phyloP scores from a whole-genome alignment of 306 rosid genomes.

The Cicer bijugum region DNA sequence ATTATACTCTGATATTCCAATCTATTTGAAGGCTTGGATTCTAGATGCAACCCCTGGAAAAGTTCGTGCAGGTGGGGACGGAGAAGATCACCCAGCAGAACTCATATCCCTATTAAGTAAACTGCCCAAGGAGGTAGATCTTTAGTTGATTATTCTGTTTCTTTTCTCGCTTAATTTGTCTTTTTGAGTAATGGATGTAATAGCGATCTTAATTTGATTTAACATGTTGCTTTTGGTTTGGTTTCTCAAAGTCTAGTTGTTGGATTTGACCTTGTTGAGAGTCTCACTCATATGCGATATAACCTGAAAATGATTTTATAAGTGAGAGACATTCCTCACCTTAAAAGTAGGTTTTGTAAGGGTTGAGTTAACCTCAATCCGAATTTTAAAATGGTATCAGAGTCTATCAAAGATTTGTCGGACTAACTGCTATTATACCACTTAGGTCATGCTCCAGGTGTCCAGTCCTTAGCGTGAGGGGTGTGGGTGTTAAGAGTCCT shows the following conservation, averaged over 20 bases:
- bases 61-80: constrained; percentile 87
- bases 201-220: constrained; percentile 33
- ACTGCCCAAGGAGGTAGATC: constrained; percentile 75
- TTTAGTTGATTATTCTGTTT: constrained; percentile 31
- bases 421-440: too few species aligned
- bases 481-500: too few species aligned
- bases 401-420: too few species aligned
- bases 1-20: not conserved
- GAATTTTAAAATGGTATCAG: too few species aligned
- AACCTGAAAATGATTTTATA: too few species aligned
- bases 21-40: constrained; percentile 76
- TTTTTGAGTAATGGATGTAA: constrained; percentile 25
- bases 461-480: too few species aligned
- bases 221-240: constrained; percentile 16
- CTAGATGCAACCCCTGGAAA: constrained; percentile 95
- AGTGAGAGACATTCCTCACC: too few species aligned
- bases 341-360: too few species aligned
- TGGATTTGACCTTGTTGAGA: not conserved
- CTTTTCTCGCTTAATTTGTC: constrained; percentile 16
- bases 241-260: constrained; percentile 2
- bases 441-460: too few species aligned
- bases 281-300: too few species aligned
- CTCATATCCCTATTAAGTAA: constrained; percentile 75
- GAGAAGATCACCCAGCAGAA: constrained; percentile 95
- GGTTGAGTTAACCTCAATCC: too few species aligned